A percentile compares a stretch with the other conserved stretches of the same genome.
Evolutionary conservation across 2,329 filamentous ascomycete genomes (phyloP).

Genomic region (Fonsecaea pedrosoi): DNA sequence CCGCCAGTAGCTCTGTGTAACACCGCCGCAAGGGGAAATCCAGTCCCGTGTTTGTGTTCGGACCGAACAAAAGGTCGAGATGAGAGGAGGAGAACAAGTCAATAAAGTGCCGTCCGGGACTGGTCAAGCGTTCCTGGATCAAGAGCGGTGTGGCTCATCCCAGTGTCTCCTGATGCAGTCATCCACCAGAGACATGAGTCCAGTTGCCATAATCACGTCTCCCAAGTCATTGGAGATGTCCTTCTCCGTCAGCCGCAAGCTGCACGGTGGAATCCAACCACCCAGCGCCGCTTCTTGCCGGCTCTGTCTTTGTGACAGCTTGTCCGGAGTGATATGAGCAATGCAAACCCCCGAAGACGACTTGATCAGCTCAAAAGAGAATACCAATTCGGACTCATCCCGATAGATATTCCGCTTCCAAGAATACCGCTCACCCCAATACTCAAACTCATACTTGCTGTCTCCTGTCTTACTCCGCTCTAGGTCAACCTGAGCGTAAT

Average conservation of each 20-base stretch:
- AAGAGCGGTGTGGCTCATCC: conserved; percentile 53
- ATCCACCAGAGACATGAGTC: conserved; percentile 84
- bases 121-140: neutral
- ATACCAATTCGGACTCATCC: conserved; percentile 66
- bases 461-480: conserved; percentile 65
- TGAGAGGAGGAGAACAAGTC: neutral
- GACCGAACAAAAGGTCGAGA: conserved; percentile 1
- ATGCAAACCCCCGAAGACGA: conserved; percentile 69
- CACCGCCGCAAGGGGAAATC: conserved; percentile 25
- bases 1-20: conserved; percentile 30
- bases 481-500: conserved; percentile 91
- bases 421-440: conserved; percentile 85
- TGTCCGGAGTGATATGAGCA: conserved; percentile 85
- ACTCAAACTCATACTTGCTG: conserved; percentile 89
- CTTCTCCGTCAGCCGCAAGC: conserved; percentile 85
- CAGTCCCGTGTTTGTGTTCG: conserved; percentile 16
- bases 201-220: conserved; percentile 88
- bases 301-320: conserved; percentile 72
- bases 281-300: conserved; percentile 76
- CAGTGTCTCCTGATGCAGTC: conserved; percentile 86
- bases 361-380: conserved; percentile 81
- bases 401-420: conserved; percentile 80
- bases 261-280: conserved; percentile 88
- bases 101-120: neutral
- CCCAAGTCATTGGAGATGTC: conserved; percentile 60